Evolutionary conservation across 2,329 filamentous ascomycete species (phyloP).

Genomic region (Sporothrix pallida): DNA sequence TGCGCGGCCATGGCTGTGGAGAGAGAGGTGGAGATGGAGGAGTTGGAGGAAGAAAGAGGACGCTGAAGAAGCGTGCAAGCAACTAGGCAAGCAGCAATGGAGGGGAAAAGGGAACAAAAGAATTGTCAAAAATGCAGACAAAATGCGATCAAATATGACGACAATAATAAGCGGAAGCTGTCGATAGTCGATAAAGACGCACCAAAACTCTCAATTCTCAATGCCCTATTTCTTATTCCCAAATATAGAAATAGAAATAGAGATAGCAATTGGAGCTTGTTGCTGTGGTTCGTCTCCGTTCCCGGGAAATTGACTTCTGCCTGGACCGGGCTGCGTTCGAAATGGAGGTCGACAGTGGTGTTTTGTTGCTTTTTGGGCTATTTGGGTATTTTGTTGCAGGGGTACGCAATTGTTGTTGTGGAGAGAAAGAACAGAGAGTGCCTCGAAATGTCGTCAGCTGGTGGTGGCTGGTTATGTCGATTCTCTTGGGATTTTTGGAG

Average conservation of each 20-base stretch:
- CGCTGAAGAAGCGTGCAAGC: background rate
- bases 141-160: background rate
- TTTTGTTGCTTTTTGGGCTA: background rate
- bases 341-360: background rate
- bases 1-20: conserved; percentile 7
- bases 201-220: background rate
- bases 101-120: background rate
- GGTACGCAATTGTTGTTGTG: background rate
- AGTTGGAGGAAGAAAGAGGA: background rate
- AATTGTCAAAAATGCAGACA: too few relatives aligned
- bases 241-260: conserved; percentile 2
- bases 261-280: background rate
- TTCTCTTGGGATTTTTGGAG: background rate
- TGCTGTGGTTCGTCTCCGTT: background rate
- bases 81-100: background rate
- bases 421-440: conserved; percentile 18
- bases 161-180: background rate
- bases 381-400: background rate
- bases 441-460: conserved; percentile 15
- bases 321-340: conserved; percentile 3
- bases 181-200: background rate
- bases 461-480: background rate
- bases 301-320: conserved; percentile 15
- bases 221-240: background rate
- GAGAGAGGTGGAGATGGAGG: background rate